Evolutionary conservation across 1,284 basidiomycete genomes (phyloP), one percentile per base, ranked within the genome.

Genomic region (Peniophora sp.): DNA sequence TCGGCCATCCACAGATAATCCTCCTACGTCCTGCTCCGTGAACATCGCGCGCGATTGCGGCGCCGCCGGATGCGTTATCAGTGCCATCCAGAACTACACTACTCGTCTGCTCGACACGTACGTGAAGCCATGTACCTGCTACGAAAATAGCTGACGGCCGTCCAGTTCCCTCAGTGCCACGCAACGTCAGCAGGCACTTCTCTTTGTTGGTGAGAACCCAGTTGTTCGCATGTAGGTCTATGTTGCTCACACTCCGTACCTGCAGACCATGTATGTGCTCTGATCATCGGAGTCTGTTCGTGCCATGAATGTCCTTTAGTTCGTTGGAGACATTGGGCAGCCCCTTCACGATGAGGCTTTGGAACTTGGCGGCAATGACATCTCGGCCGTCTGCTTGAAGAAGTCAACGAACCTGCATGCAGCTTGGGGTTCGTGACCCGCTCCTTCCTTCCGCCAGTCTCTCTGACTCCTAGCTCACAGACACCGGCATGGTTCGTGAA

Each of bases 61-160:
- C 76, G 76, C 54, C 71, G 78, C 47, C 59, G 75, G 77, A 54
- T 24, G 75, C 65, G 15, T 17, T 20, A 75, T 78, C 51, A 69
- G 66, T 43, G 76, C 77, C 15, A 78, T 78, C 52, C 73, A 76
- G 2, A 79, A 79, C 60, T 79, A 79, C 55, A 80, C 77, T 1
- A 65, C 62, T 14, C 71, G 75, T n/a, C 68, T 78, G 3, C 63
- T 70, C 10, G 62, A 74, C 47, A 69, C 70, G 3, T 64, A 34
- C 32, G 55, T 36, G 6, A 15, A 15, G 14, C 2, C 20, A 3
- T 36, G 3, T 24, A 10, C 20, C 43, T 17, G 8, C 9, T 20
- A 1, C 43, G 14, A 9, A 24, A 9, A 9, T 9, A 20, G 1
- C 18, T 9, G n/a, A 24, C 22, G 36, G 22, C 18, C 23, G 3